Conservation (phyloP, 495 filamentous ascomycete species). For the Immersiella caudata region DNA sequence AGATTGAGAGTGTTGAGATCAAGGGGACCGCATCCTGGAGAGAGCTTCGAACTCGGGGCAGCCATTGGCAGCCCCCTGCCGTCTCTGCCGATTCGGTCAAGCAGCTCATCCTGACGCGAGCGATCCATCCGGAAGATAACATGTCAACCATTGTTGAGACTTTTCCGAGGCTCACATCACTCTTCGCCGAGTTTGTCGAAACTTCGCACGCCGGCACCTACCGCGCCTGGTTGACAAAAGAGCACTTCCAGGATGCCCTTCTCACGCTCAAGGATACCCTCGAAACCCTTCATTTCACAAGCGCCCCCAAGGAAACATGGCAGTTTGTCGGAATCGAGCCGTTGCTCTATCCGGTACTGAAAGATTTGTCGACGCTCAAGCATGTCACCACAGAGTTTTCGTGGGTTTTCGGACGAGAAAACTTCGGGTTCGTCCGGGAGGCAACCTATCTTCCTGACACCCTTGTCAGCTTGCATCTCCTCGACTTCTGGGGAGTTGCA, state of each 20-base stretch:
- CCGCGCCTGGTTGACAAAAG: background rate
- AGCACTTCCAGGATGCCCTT: background rate
- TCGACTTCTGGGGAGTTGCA: background rate
- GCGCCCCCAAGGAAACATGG: background rate
- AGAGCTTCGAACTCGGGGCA: background rate
- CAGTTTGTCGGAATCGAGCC: background rate
- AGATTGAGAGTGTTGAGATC: slow-evolving; percentile 3
- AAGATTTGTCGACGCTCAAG: background rate
- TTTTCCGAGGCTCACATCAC: background rate
- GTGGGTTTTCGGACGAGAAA: background rate
- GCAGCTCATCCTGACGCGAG: slow-evolving; percentile 6
- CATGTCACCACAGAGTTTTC: background rate
- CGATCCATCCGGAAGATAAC: background rate
- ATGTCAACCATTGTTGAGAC: background rate
- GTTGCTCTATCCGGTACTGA: background rate
- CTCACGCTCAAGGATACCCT: background rate
- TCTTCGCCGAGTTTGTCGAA: slow-evolving; percentile 12
- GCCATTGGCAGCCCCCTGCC: background rate
- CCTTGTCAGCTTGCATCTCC: slow-evolving; percentile 5
- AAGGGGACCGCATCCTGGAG: slow-evolving; percentile 4
- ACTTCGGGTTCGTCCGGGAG: background rate
- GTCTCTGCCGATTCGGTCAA: background rate
- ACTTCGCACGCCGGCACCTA: background rate
- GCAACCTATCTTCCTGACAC: background rate
- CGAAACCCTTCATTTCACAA: slow-evolving; percentile 8